A percentile compares a stretch with the other conserved stretches of the same genome.
Conservation (phyloP, 108 stramenopile species). For the Poteriospumella lacustris region DNA sequence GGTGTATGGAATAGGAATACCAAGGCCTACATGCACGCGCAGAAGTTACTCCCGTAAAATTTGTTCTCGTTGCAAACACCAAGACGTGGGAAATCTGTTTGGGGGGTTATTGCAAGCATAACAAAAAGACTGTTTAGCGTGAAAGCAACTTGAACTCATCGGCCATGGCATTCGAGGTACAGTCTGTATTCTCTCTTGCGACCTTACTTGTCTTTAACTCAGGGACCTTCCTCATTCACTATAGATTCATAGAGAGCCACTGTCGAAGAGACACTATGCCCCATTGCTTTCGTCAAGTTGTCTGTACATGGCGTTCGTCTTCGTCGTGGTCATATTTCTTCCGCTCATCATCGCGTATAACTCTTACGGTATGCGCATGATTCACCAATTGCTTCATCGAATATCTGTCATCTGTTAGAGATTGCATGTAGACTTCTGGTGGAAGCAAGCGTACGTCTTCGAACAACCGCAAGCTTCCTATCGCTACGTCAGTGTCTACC, state of each 20-base stretch:
- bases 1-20: too few relatives aligned
- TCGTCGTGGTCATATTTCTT: conserved; percentile 1
- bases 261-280: conserved; percentile 3
- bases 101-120: too few relatives aligned
- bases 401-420: background rate
- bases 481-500: background rate
- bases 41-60: too few relatives aligned
- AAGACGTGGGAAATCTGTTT: too few relatives aligned
- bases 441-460: background rate
- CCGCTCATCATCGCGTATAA: conserved; percentile 22
- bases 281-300: background rate
- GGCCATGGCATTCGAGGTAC: too few relatives aligned
- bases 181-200: too few relatives aligned
- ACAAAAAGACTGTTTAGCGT: too few relatives aligned
- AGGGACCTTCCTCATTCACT: too few relatives aligned
- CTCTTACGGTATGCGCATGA: background rate
- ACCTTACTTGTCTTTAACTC: too few relatives aligned
- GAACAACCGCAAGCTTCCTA: conserved; percentile 16
- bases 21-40: too few relatives aligned
- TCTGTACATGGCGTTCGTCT: background rate
- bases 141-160: too few relatives aligned
- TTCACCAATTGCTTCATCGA: background rate
- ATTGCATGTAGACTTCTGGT: conserved; percentile 19
- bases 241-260: conserved; percentile 17
- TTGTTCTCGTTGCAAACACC: too few relatives aligned